Base-by-base conservation (phyloP, 768 basidiomycete species). In the Suillus sp. region DNA sequence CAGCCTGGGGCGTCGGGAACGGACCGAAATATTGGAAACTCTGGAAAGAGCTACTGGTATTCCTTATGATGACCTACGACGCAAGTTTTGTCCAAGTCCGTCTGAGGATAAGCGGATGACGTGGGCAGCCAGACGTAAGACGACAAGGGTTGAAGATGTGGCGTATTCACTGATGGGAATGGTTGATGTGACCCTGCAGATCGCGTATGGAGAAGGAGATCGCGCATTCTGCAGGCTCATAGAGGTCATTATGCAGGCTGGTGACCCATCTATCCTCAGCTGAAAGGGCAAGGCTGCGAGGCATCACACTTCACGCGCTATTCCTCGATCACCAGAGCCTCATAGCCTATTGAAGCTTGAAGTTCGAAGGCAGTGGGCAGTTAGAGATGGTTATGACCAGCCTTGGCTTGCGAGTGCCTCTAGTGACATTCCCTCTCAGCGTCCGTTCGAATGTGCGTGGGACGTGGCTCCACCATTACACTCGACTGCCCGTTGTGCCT, bases 111-210 rank as follows among this genome's bases (percentile, higher is more conserved):
- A 58, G 22, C 37, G 60, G 13, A 62, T 69, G 48, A 57, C 22
- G 9, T 68, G 68, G 68, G 68, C 67, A 22, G 62, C 68, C 6
- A 57, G 57, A n/a, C 45, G 67, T 40, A 66, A 51, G 27, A 69
- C 68, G 35, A 66, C 65, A 32, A 48, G 65, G 25, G 53, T 45
- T n/a, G 67, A 68, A 57, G 68, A 69, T 50, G 55, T 42, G 35
- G 65, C 67, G 16, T 69, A 68, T 45, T 66, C 64, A 6, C 42
- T 69, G 18, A 54, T 69, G 56, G 67, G 63, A 6, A 42, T 69
- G 7, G 64, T 69, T 48, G 58, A 62, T 27, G 65, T 66, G 30
- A 55, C 55, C 42, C 34, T 69, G 25, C 51, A 62, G 13, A 62
- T 68, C 32, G 56, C 54, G 6, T 69, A 69, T 50, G 68, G 68